Conservation (phyloP, 192 early-diverging fungal species). For the Backusella mclennaniae region DNA sequence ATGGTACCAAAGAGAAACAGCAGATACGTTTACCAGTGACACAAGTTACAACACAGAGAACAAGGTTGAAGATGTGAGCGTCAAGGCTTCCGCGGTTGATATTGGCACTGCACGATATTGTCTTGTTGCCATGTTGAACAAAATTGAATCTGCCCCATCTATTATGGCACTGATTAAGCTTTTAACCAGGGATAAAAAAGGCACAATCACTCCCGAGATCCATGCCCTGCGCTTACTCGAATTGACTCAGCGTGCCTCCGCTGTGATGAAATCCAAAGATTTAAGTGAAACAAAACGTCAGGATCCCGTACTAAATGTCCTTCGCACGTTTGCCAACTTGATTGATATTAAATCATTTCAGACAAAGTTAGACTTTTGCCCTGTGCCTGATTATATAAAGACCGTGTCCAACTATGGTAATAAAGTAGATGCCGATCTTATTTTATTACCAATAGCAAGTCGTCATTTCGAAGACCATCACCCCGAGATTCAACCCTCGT, state of each 20-base stretch:
- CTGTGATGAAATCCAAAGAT: constrained; percentile 77
- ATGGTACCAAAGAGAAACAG: constrained; percentile 51
- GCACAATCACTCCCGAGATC: constrained; percentile 19
- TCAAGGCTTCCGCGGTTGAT: not conserved
- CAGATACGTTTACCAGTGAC: not conserved
- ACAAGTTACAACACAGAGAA: constrained; percentile 1
- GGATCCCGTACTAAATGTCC: constrained; percentile 80
- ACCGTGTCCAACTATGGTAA: constrained; percentile 58
- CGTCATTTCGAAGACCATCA: constrained; percentile 16
- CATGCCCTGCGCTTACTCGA: constrained; percentile 78
- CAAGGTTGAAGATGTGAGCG: constrained; percentile 10
- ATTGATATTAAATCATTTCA: constrained; percentile 59
- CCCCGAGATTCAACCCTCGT: not conserved
- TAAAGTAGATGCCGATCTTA: constrained; percentile 56
- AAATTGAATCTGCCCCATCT: constrained; percentile 62
- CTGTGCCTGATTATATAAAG: constrained; percentile 66
- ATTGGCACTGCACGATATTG: not conserved
- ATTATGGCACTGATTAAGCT: constrained; percentile 69
- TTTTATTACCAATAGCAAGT: constrained; percentile 71
- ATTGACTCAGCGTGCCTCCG: constrained; percentile 76
- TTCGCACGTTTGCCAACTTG: constrained; percentile 78
- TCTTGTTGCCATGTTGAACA: constrained; percentile 61
- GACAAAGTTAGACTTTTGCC: constrained; percentile 58
- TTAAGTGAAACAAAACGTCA: constrained; percentile 53
- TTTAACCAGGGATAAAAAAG: constrained; percentile 28